phyloP scores from a whole-genome alignment of 257 asterid species.

The Lantana camara region DNA sequence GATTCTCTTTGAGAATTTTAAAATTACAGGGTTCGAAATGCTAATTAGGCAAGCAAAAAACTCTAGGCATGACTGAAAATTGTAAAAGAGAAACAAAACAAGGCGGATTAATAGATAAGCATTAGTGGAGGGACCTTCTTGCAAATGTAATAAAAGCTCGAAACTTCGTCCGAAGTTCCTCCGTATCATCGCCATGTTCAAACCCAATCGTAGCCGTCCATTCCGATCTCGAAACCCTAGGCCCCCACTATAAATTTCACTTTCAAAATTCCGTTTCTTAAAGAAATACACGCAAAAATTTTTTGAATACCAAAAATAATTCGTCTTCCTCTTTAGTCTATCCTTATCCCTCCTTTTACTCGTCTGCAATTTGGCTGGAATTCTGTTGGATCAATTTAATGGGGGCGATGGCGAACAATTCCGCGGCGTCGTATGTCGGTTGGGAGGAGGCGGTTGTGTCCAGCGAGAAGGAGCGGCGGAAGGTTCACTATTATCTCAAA shows the following conservation, averaged over 20 bases:
- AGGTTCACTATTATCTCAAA: conserved; percentile 65
- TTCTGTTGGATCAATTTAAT: conserved; percentile 9
- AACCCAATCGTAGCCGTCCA: conserved; percentile 41
- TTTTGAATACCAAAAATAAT: not conserved
- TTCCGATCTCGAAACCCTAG: conserved; percentile 42
- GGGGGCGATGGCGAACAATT: conserved; percentile 36
- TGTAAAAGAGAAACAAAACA: not conserved
- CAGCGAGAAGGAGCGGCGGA: conserved; percentile 58
- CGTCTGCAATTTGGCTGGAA: not conserved
- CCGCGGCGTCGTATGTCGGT: conserved; percentile 46
- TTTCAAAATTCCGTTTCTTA: conserved; percentile 28
- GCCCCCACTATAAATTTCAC: conserved; percentile 28
- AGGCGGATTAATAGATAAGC: not conserved
- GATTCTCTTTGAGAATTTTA: too few relatives aligned
- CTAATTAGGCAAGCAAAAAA: too few relatives aligned
- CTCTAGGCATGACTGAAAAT: not conserved
- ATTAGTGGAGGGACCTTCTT: conserved; percentile 24
- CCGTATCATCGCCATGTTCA: conserved; percentile 36
- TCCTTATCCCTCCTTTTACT: conserved; percentile 20
- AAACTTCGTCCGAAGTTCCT: conserved; percentile 49
- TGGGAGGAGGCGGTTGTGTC: conserved; percentile 69
- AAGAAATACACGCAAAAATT: not conserved
- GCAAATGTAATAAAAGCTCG: conserved; percentile 28
- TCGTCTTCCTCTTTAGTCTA: conserved; percentile 25
- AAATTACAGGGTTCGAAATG: too few relatives aligned